Evolutionary conservation across 192 early-diverging fungal genomes (phyloP).

Genomic region (Coemansia sp.): DNA sequence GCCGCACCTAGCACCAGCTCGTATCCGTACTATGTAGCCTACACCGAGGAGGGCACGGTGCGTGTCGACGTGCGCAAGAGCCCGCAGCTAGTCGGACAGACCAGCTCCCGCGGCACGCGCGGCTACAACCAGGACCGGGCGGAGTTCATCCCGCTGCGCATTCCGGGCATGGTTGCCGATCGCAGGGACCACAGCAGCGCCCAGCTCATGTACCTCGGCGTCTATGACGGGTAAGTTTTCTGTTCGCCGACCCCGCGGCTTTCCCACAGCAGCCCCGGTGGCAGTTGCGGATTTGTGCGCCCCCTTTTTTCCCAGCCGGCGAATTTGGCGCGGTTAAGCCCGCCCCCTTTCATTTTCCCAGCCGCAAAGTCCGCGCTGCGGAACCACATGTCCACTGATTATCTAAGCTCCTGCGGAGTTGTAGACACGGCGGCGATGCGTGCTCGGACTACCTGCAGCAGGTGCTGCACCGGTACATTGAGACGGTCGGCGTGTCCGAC

Average conservation of each 20-base stretch:
- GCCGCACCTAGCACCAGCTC: not conserved
- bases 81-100: constrained; percentile 39
- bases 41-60: constrained; percentile 44
- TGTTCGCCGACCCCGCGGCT: not conserved
- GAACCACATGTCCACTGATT: too few species aligned
- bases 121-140: constrained; percentile 49
- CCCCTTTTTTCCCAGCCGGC: too few species aligned
- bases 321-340: constrained; percentile 1
- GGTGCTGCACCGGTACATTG: constrained; percentile 34
- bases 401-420: not conserved
- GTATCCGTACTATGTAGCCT: constrained; percentile 46
- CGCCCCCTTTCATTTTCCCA: too few species aligned
- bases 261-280: not conserved
- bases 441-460: constrained; percentile 43
- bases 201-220: constrained; percentile 45
- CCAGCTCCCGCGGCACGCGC: constrained; percentile 40
- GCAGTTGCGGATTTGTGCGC: not conserved
- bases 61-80: constrained; percentile 49
- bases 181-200: constrained; percentile 41
- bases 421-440: constrained; percentile 49
- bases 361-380: too few species aligned
- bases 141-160: constrained; percentile 47
- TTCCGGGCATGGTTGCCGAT: constrained; percentile 46
- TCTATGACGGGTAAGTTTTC: constrained; percentile 42
- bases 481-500: constrained; percentile 23